Conservation (phyloP, 179 eudicot species). For the Silene vulgaris region DNA sequence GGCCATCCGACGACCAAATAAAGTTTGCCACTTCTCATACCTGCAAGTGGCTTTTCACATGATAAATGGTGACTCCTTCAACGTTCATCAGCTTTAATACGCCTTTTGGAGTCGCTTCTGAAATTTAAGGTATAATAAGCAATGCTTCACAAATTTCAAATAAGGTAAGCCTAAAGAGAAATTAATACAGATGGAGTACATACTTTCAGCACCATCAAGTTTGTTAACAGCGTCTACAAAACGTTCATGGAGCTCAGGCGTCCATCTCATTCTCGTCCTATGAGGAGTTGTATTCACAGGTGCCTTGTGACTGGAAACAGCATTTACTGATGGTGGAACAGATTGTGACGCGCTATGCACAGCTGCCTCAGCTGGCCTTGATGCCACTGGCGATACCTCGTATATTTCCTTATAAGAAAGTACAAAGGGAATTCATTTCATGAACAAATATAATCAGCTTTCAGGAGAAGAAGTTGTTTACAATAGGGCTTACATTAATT, state of each 20-base stretch:
- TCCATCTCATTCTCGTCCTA: conserved; percentile 57
- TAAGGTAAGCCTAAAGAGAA: background rate
- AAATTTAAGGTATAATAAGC: conserved; percentile 21
- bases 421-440: background rate
- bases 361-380: conserved; percentile 18
- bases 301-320: conserved; percentile 20
- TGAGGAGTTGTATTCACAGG: conserved; percentile 23
- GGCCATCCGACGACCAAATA: background rate
- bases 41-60: conserved; percentile 59
- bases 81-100: conserved; percentile 47
- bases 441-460: background rate
- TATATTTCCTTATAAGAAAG: conserved; percentile 35
- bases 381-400: conserved; percentile 30
- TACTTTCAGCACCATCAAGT: conserved; percentile 52
- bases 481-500: conserved; percentile 34
- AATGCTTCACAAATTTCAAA: background rate
- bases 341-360: conserved; percentile 17
- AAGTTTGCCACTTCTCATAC: conserved; percentile 18
- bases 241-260: conserved; percentile 52
- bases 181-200: conserved; percentile 13
- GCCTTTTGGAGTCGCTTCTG: conserved; percentile 54
- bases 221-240: conserved; percentile 45
- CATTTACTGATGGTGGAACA: conserved; percentile 17
- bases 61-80: conserved; percentile 54
- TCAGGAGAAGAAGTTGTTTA: background rate